phyloP scores from a whole-genome alignment of 192 early-diverging fungal species.

The Entrophospora sp. region DNA sequence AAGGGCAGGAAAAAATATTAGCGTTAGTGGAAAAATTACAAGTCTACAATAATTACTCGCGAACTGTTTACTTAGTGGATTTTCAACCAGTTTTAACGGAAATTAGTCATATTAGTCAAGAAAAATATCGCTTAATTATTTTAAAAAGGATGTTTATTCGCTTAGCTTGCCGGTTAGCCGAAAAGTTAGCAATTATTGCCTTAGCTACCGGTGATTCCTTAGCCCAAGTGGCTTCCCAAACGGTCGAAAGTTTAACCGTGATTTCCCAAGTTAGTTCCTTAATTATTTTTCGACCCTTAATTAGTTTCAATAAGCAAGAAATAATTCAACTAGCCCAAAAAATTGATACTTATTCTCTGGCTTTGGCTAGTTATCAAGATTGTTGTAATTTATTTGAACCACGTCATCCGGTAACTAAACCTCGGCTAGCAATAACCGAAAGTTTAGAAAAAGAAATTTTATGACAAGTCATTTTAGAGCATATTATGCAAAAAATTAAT shows the following conservation, averaged over 20 bases:
- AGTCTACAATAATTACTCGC: no score
- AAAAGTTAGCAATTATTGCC: neutral
- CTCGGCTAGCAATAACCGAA: neutral
- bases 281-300: neutral
- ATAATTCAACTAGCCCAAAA: neutral
- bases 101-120: slow-evolving; percentile 10
- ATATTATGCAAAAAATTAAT: neutral
- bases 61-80: no score
- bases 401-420: neutral
- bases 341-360: neutral
- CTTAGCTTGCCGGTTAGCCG: neutral
- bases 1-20: no score
- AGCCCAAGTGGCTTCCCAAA: neutral
- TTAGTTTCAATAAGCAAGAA: neutral
- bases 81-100: neutral
- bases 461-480: neutral
- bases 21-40: no score
- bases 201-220: neutral
- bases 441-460: slow-evolving; percentile 6
- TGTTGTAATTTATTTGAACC: slow-evolving; percentile 6
- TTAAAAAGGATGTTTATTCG: slow-evolving; percentile 12
- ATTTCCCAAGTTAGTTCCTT: neutral
- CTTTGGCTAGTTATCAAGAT: neutral
- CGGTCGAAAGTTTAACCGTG: neutral
- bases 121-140: slow-evolving; percentile 7